Base-by-base conservation (phyloP, 495 filamentous ascomycete genomes). In the Penicillium odoratum region DNA sequence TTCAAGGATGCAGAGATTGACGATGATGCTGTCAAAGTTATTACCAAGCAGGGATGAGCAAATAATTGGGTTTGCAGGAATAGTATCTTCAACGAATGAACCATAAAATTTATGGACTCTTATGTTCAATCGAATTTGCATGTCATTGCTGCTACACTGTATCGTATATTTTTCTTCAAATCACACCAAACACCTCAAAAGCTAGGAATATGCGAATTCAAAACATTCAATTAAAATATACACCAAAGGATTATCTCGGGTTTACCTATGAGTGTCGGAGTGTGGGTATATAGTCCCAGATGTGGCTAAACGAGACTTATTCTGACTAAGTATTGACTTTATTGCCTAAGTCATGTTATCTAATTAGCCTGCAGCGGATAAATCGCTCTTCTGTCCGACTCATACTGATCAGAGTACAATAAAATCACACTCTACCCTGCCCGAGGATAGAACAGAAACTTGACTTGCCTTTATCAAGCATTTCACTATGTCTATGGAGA, bases 401-500 rank as follows among this genome's bases (percentile, higher is more conserved):
- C 13, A 40, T 26, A 30, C 15, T 48, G 46, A 48, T 13, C 10
- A 31, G 46, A 28, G 28, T 48, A 16, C 28, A 13, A 48, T 48
- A 48, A 48, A 48, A 48, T n/a, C 28, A 15, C 7, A 6, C n/a
- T 31, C 26, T 31, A 48, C 46, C 46, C 46, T 28, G 26, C 46
- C 13, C 16, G 46, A 16, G 46, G 46, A 28, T 48, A 48, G 28
- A 15, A n/a, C 7, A 48, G 3, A 7, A n/a, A 7, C n/a, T 15
- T 16, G 21, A 30, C 28, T 16, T 8, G 6, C 13, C 0, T 33
- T n/a, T 26, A 10, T 31, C 46, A 31, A 15, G 18, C 4, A 15
- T 3, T 31, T n/a, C 46, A 48, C 25, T 6, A 48, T 48, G 46
- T 42, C 51, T 40, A 6, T 18, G 16, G 60, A 90, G 60, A 79